These are phyloP conservation scores for Fraxinus albicans DNA, from an alignment of 305 asterid species.

Conservation along the genomic window DNA sequence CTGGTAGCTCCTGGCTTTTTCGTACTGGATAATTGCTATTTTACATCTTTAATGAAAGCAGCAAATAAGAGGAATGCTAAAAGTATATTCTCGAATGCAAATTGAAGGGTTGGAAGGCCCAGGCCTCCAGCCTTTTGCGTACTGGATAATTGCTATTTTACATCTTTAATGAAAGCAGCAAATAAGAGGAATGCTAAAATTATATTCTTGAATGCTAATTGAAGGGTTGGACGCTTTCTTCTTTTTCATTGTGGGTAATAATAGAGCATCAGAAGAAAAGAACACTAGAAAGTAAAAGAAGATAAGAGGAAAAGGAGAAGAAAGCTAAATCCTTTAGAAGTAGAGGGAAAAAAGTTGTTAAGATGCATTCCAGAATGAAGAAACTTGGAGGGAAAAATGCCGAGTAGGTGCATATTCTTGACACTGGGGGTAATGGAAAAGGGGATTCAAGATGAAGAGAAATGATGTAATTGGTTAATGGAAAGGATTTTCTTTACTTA, in stretches of 20 bases:
- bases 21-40: neutral
- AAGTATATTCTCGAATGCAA: neutral
- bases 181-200: neutral
- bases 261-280: neutral
- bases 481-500: neutral
- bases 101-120: neutral
- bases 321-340: neutral
- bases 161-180: neutral
- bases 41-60: neutral
- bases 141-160: too few species aligned
- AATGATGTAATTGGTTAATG: neutral
- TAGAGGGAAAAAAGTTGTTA: neutral
- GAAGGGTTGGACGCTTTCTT: neutral
- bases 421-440: neutral
- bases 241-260: neutral
- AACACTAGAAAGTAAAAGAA: neutral
- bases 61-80: neutral
- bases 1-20: neutral
- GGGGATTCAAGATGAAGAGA: neutral
- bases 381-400: neutral
- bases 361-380: neutral
- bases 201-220: neutral
- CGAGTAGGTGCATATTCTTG: neutral
- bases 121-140: too few species aligned
- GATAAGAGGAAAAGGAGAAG: neutral